Conservation (phyloP, 2,329 filamentous ascomycete genomes). For the Biscogniauxia marginata region DNA sequence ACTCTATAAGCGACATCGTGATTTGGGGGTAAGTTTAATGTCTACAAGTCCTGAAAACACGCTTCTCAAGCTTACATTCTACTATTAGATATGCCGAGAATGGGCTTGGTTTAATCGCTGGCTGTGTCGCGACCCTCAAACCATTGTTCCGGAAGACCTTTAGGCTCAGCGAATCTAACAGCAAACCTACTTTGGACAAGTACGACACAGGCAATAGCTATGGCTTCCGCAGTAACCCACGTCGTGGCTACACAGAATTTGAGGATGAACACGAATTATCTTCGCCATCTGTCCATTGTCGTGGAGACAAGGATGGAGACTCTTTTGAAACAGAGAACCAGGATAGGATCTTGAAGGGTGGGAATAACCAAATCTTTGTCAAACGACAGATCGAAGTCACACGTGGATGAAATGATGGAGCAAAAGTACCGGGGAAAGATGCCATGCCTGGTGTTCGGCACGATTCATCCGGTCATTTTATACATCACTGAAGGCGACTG, state of each 20-base stretch:
- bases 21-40: conserved; percentile 19
- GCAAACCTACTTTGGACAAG: neutral
- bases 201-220: conserved; percentile 1
- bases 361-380: neutral
- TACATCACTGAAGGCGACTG: no score
- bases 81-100: conserved; percentile 17
- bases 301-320: conserved; percentile 1
- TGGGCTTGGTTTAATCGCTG: conserved; percentile 17
- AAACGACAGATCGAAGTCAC: conserved; percentile 4
- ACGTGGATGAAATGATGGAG: conserved; percentile 13
- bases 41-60: no score
- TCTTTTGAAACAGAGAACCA: conserved; percentile 15
- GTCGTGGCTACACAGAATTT: conserved; percentile 11
- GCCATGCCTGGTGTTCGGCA: no score
- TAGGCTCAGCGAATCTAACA: conserved; percentile 8
- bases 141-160: conserved; percentile 17
- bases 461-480: no score
- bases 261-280: conserved; percentile 3
- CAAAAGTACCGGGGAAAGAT: no score
- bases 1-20: conserved; percentile 19
- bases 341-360: conserved; percentile 5
- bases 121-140: conserved; percentile 16
- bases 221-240: conserved; percentile 12
- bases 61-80: neutral
- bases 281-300: conserved; percentile 7